A percentile compares a stretch with the other conserved stretches of the same genome.
phyloP scores from a whole-genome alignment of 2,329 filamentous ascomycete genomes.

The Pseudophaeomoniella oleicola region DNA sequence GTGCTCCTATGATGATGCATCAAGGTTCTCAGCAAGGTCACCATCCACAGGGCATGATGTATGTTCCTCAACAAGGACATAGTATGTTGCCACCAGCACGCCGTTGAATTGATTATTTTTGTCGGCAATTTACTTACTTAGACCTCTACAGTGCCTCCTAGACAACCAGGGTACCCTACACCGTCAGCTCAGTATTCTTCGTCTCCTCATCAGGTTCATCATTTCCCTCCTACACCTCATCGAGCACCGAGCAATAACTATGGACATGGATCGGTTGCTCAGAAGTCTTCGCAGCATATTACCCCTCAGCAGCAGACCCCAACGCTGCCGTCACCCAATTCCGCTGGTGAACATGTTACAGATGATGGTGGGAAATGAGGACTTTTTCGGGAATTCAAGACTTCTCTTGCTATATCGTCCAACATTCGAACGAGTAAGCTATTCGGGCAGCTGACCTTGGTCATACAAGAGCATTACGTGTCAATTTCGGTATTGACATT shows the following conservation, averaged over 20 bases:
- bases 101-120: constrained; percentile 7
- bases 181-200: constrained; percentile 49
- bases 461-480: too few species aligned
- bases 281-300: constrained; percentile 25
- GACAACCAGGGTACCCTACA: constrained; percentile 44
- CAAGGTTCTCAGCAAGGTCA: constrained; percentile 90
- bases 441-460: too few species aligned
- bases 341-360: constrained; percentile 4
- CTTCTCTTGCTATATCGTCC: too few species aligned
- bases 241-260: constrained; percentile 41
- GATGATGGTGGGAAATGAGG: background rate
- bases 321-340: background rate
- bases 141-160: constrained; percentile 43
- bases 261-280: constrained; percentile 28
- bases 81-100: constrained; percentile 49
- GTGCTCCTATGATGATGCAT: constrained; percentile 85
- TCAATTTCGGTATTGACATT: too few species aligned
- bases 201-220: constrained; percentile 50
- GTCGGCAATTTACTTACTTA: constrained; percentile 26
- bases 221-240: constrained; percentile 44
- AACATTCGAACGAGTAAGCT: too few species aligned
- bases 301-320: constrained; percentile 11
- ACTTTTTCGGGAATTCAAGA: too few species aligned
- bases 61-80: constrained; percentile 52
- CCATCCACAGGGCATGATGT: constrained; percentile 46